Evolutionary conservation across 164 flowering plant genomes (phyloP), one percentile per base, ranked within the genome.

Genomic region (Sedum album): DNA sequence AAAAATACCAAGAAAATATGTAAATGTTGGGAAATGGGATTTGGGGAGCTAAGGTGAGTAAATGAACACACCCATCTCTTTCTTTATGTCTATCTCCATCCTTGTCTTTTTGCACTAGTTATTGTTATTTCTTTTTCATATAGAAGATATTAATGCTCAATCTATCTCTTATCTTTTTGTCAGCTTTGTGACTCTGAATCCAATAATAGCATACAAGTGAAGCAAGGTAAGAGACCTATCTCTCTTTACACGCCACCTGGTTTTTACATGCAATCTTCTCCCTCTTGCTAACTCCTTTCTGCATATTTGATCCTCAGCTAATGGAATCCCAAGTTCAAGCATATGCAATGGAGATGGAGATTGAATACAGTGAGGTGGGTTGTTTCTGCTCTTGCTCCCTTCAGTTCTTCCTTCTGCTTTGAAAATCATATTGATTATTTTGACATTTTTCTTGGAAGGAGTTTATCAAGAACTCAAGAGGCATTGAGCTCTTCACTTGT

Each of bases 401-500:
- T 69, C 42, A 67, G 67, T 38, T 66, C 6, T 33, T 18, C 39
- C 31, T 51, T 13, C 3, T 35, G 2, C 42, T 61, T 48, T 79
- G 48, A 44, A 15, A 44, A 44, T 4, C 2, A 13, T 79, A 65
- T 71, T 81, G 75, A 61, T 3, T 13, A 79, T 81, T 82, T 14
- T 44, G 48, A 39, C 1, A 39, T 39, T 8, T 4, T 8, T 39
- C 15, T 11, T 44, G 48, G 48, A 44, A 44, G 48, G 20, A 79
- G 38, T 88, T 82, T 49, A 79, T 87, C 57, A 85, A 75, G 75
- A 93, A 88, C 74, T 83, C 90, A 31, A 85, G 97, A 75, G 97
- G 94, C 67, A 84, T 88, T 10, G 78, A 82, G 82, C 96, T 89
- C 36, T 93, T 93, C 69, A 86, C 98, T 60, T 91, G 98, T 75